Percentiles rank a stretch among this genome's conserved stretches.
Evolutionary conservation across 2,329 filamentous ascomycete genomes (phyloP).

Genomic region (Fusarium sp.): DNA sequence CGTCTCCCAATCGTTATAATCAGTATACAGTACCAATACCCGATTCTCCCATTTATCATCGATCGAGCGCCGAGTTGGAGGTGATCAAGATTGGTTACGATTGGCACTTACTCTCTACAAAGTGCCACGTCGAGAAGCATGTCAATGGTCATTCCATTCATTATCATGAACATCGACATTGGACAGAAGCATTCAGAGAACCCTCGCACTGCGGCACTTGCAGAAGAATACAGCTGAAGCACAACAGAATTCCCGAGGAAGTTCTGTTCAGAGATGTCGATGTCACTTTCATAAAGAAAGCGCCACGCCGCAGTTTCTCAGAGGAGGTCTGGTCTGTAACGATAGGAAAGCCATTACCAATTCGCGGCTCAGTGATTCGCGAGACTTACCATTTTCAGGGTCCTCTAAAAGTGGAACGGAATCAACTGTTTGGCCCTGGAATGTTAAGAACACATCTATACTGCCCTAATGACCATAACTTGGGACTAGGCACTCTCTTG

Average conservation of each 20-base stretch:
- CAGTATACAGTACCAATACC: no score
- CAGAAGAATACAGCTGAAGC: background rate
- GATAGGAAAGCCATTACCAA: background rate
- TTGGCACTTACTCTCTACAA: conserved; percentile 12
- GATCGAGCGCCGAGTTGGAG: background rate
- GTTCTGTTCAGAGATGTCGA: background rate
- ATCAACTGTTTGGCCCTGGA: background rate
- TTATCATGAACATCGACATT: conserved; percentile 2
- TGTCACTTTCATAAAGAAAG: background rate
- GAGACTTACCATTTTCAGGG: background rate
- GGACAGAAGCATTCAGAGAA: background rate
- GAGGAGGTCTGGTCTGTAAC: conserved; percentile 2
- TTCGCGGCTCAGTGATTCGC: background rate
- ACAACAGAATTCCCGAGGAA: background rate
- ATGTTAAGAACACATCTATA: background rate
- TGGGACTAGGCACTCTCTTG: background rate
- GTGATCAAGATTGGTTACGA: background rate
- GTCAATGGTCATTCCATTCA: background rate
- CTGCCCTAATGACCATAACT: background rate
- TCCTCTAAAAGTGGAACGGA: background rate
- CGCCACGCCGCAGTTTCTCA: background rate
- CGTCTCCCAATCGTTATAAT: background rate
- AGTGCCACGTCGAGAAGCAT: background rate
- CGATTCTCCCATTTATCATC: background rate
- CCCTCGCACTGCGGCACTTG: background rate